phyloP scores from a whole-genome alignment of 2,329 filamentous ascomycete species.

The Aspergillus flavus region DNA sequence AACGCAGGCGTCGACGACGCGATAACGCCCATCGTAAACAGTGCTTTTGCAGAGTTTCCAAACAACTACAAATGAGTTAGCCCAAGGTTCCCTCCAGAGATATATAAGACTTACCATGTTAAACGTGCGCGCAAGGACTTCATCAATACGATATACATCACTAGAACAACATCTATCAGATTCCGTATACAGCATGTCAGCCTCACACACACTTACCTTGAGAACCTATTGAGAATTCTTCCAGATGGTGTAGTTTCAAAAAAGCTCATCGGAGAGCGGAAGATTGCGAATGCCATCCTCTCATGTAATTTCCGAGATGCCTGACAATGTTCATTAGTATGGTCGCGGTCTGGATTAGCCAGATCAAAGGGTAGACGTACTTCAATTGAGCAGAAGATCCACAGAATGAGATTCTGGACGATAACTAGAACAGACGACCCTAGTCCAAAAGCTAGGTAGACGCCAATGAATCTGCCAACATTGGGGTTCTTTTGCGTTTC shows the following conservation, averaged over 20 bases:
- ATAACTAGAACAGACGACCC: slow-evolving; percentile 84
- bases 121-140: slow-evolving; percentile 93
- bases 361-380: slow-evolving; percentile 50
- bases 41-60: slow-evolving; percentile 71
- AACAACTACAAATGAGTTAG: slow-evolving; percentile 57
- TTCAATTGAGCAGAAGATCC: slow-evolving; percentile 99
- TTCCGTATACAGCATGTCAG: not conserved
- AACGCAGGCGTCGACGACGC: slow-evolving; percentile 80
- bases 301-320: slow-evolving; percentile 96
- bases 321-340: slow-evolving; percentile 29
- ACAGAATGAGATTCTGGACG: slow-evolving; percentile 88
- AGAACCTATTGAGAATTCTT: slow-evolving; percentile 96
- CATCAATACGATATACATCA: slow-evolving; percentile 71
- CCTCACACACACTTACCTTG: slow-evolving; percentile 61
- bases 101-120: slow-evolving; percentile 68
- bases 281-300: slow-evolving; percentile 95
- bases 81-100: not conserved
- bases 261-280: slow-evolving; percentile 97
- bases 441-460: slow-evolving; percentile 94
- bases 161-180: slow-evolving; percentile 29
- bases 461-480: slow-evolving; percentile 86
- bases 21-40: slow-evolving; percentile 86
- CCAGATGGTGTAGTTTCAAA: slow-evolving; percentile 97
- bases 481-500: slow-evolving; percentile 67
- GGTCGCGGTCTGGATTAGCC: not conserved